Conservation (phyloP, 1,284 basidiomycete species). For the Lentinula novae-zelandiae region DNA sequence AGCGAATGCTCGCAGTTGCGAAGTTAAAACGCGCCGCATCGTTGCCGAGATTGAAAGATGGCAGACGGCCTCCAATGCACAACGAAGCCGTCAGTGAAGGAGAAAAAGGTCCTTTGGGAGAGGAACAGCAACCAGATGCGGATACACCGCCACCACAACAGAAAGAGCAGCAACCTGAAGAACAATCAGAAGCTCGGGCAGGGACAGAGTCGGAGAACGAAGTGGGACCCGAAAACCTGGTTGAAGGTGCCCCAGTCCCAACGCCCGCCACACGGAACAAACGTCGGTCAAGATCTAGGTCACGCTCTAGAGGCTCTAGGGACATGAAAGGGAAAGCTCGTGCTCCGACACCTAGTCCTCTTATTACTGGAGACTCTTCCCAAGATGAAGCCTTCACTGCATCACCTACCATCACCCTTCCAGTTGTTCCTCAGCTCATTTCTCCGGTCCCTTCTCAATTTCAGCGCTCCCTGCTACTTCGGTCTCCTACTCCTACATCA, state of each 20-base stretch:
- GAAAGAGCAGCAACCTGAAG: background rate
- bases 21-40: conserved; percentile 88
- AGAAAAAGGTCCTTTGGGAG: conserved; percentile 52
- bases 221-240: conserved; percentile 17
- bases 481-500: conserved; percentile 49
- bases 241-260: conserved; percentile 11
- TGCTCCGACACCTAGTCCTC: conserved; percentile 38
- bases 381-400: conserved; percentile 53
- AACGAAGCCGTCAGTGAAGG: conserved; percentile 75
- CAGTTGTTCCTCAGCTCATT: conserved; percentile 46
- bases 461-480: conserved; percentile 49
- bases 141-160: conserved; percentile 21
- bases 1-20: conserved; percentile 81
- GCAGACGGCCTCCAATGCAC: conserved; percentile 79
- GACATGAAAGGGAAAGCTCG: conserved; percentile 63
- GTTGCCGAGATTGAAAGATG: conserved; percentile 84
- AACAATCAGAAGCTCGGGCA: background rate
- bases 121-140: conserved; percentile 42
- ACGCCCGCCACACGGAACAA: conserved; percentile 41
- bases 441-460: conserved; percentile 66
- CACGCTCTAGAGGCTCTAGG: conserved; percentile 69
- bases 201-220: conserved; percentile 14
- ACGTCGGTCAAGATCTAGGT: conserved; percentile 71
- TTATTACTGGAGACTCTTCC: conserved; percentile 58
- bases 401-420: conserved; percentile 34